Conservation (phyloP, 345 rosid species). For the Populus deltoides region DNA sequence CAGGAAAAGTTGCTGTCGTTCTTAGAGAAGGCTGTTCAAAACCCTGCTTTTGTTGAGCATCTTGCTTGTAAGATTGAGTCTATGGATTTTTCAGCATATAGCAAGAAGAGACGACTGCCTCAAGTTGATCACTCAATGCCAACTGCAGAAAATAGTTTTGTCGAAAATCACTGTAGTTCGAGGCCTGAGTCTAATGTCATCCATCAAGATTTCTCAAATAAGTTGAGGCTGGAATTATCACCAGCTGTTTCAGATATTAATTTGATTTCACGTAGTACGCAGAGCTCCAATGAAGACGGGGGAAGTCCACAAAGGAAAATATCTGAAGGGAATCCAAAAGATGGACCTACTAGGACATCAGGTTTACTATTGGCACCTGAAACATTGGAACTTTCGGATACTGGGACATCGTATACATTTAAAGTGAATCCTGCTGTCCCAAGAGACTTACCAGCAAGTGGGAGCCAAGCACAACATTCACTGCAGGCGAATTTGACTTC, state of each 20-base stretch:
- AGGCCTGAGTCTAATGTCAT: constrained; percentile 55
- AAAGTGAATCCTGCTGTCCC: constrained; percentile 40
- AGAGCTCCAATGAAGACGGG: constrained; percentile 76
- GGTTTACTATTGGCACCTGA: constrained; percentile 51
- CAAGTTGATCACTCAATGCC: constrained; percentile 56
- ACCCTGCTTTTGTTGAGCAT: constrained; percentile 56
- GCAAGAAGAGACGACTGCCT: constrained; percentile 79
- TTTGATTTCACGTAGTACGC: constrained; percentile 70
- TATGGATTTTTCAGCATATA: constrained; percentile 65
- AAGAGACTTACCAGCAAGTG: constrained; percentile 38
- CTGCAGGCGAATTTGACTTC: constrained; percentile 45
- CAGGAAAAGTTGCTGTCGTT: constrained; percentile 56
- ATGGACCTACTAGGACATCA: constrained; percentile 44
- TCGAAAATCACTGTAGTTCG: constrained; percentile 59
- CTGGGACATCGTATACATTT: constrained; percentile 61
- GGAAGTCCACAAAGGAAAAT: constrained; percentile 43
- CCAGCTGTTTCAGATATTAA: constrained; percentile 81
- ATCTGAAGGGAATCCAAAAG: constrained; percentile 50
- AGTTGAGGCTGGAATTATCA: constrained; percentile 72
- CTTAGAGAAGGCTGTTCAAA: constrained; percentile 54
- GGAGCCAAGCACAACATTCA: constrained; percentile 33
- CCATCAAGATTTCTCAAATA: constrained; percentile 71
- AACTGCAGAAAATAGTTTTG: constrained; percentile 47
- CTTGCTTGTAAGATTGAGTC: constrained; percentile 61
- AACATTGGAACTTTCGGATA: constrained; percentile 71